These are phyloP conservation scores for Nelumbo lutea DNA, from an alignment of 164 flowering plant species.

Conservation along the genomic window DNA sequence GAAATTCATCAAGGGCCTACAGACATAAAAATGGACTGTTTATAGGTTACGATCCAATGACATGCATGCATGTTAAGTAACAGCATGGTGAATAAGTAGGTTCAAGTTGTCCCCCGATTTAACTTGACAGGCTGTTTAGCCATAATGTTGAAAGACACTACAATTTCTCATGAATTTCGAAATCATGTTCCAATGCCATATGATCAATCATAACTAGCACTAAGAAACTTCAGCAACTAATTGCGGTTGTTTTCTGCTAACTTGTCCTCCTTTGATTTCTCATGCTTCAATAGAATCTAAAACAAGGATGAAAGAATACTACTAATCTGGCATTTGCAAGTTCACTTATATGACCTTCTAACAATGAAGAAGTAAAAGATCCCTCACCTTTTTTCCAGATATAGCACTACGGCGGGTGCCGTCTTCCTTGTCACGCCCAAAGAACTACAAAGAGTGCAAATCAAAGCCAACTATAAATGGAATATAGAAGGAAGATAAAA, in stretches of 20 bases:
- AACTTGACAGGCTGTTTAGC: neutral
- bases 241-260: slow-evolving; percentile 77
- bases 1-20: too few relatives aligned
- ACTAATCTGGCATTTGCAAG: too few relatives aligned
- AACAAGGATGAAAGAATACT: slow-evolving; percentile 10
- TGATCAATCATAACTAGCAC: slow-evolving; percentile 86
- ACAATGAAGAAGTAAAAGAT: too few relatives aligned
- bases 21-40: too few relatives aligned
- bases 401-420: slow-evolving; percentile 91
- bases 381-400: slow-evolving; percentile 87
- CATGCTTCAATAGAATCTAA: slow-evolving; percentile 86
- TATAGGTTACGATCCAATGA: too few relatives aligned
- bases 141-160: neutral
- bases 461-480: neutral
- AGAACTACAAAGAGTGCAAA: slow-evolving; percentile 47
- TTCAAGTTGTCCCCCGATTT: too few relatives aligned
- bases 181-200: neutral
- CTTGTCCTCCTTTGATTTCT: slow-evolving; percentile 94
- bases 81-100: too few relatives aligned
- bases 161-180: neutral
- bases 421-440: slow-evolving; percentile 84
- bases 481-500: neutral
- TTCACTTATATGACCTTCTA: too few relatives aligned
- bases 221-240: slow-evolving; percentile 83
- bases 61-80: too few relatives aligned